phyloP scores from a whole-genome alignment of 2,329 filamentous ascomycete genomes.

The Neocatenulostroma microsporum region DNA sequence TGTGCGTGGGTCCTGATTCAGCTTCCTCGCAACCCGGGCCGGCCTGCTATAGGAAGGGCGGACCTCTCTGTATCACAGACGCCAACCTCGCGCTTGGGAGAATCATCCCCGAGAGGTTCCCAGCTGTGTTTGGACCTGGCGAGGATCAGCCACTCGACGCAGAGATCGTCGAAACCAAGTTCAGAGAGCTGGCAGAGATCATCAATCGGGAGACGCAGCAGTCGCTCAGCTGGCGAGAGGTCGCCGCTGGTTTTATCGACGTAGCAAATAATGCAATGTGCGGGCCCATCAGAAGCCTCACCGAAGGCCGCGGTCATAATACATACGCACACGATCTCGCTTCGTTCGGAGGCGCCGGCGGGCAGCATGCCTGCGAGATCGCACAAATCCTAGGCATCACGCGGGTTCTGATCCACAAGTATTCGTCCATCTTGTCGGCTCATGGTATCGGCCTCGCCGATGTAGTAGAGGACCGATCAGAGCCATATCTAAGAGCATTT shows the following conservation, averaged over 20 bases:
- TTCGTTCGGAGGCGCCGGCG: conserved; percentile 80
- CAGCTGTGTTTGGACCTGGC: conserved; percentile 28
- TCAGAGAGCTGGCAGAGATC: conserved; percentile 13
- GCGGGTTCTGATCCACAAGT: conserved; percentile 73
- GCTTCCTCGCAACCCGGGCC: conserved; percentile 27
- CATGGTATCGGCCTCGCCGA: conserved; percentile 87
- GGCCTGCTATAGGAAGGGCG: conserved; percentile 30
- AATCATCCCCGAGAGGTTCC: conserved; percentile 25
- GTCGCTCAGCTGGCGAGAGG: conserved; percentile 62
- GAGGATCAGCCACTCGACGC: conserved; percentile 23
- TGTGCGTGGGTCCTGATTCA: conserved; percentile 16
- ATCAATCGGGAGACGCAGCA: conserved; percentile 31
- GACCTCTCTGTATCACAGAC: conserved; percentile 30
- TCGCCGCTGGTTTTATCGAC: conserved; percentile 76
- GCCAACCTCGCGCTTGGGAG: conserved; percentile 30
- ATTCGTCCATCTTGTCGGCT: conserved; percentile 77
- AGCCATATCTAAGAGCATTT: conserved; percentile 55
- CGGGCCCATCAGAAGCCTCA: conserved; percentile 74
- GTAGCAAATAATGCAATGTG: conserved; percentile 85
- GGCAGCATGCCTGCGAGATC: conserved; percentile 78
- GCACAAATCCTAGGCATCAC: conserved; percentile 70
- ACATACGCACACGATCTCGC: conserved; percentile 76
- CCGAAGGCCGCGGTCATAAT: conserved; percentile 81
- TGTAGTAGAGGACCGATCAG: conserved; percentile 78
- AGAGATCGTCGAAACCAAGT: conserved; percentile 12